Evolutionary conservation across 176 grass and related monocot genomes (phyloP).

Genomic region (Saccharum spontaneum): DNA sequence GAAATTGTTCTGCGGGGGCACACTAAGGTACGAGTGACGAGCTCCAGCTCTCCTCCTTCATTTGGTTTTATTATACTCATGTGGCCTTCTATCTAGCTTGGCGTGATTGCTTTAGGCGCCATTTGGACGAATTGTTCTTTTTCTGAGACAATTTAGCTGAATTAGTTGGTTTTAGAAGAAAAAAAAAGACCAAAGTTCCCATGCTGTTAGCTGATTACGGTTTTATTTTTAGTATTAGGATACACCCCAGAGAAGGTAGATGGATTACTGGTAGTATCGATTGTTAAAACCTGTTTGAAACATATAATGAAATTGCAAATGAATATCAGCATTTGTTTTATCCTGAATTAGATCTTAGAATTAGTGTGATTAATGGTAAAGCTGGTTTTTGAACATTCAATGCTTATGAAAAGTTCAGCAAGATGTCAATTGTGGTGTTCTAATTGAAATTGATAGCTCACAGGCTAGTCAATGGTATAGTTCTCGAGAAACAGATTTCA

Average conservation of each 20-base stretch:
- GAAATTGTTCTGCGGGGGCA: slow-evolving; percentile 89
- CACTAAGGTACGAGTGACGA: slow-evolving; percentile 56
- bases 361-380: background rate
- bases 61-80: background rate
- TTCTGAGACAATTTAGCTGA: slow-evolving; percentile 4
- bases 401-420: background rate
- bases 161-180: background rate
- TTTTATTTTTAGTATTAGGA: slow-evolving; percentile 8
- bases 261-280: background rate
- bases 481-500: background rate
- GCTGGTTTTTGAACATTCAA: background rate
- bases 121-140: background rate
- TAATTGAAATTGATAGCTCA: background rate
- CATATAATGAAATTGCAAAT: background rate
- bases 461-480: background rate
- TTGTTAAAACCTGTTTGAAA: background rate
- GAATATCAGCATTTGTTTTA: background rate
- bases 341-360: background rate
- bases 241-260: background rate
- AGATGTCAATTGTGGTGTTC: background rate
- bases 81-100: background rate
- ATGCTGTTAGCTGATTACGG: background rate
- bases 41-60: background rate
- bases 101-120: background rate
- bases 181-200: background rate